A percentile compares a stretch with the other conserved stretches of the same genome.
These are phyloP conservation scores for Pestalotiopsis sp. DNA, from an alignment of 2,329 filamentous ascomycete genomes.

Conservation along the genomic window DNA sequence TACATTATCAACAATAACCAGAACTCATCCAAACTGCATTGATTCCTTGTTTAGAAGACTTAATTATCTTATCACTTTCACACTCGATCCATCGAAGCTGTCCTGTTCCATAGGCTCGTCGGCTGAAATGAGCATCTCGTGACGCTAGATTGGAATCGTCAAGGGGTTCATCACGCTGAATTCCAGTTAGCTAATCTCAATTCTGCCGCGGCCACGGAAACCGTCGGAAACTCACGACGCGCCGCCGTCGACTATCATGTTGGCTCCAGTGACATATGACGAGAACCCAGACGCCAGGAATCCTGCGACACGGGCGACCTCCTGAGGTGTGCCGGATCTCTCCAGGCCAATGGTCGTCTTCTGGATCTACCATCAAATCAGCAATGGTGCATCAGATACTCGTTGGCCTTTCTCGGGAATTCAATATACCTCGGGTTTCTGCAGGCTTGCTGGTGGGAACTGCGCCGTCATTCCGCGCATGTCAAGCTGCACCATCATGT, in stretches of 20 bases:
- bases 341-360: constrained; percentile 59
- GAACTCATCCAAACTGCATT: too few species aligned
- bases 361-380: constrained; percentile 36
- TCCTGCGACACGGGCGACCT: constrained; percentile 62
- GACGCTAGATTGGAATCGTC: constrained; percentile 27
- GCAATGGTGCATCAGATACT: background rate
- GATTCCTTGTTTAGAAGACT: too few species aligned
- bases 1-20: too few species aligned
- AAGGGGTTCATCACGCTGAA: constrained; percentile 42
- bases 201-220: background rate
- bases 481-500: constrained; percentile 40
- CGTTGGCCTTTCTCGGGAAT: too few species aligned
- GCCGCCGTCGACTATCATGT: constrained; percentile 65
- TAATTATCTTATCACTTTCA: background rate
- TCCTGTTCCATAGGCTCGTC: background rate
- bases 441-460: constrained; percentile 56
- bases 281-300: constrained; percentile 67
- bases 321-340: constrained; percentile 57
- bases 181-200: constrained; percentile 1
- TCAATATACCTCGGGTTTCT: constrained; percentile 45
- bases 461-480: constrained; percentile 53
- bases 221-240: constrained; percentile 37
- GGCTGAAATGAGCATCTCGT: background rate
- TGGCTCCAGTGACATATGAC: constrained; percentile 63
- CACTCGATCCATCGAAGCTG: background rate